Evolutionary conservation across 2,329 filamentous ascomycete genomes (phyloP).

Genomic region (Macroventuria anomochaeta): DNA sequence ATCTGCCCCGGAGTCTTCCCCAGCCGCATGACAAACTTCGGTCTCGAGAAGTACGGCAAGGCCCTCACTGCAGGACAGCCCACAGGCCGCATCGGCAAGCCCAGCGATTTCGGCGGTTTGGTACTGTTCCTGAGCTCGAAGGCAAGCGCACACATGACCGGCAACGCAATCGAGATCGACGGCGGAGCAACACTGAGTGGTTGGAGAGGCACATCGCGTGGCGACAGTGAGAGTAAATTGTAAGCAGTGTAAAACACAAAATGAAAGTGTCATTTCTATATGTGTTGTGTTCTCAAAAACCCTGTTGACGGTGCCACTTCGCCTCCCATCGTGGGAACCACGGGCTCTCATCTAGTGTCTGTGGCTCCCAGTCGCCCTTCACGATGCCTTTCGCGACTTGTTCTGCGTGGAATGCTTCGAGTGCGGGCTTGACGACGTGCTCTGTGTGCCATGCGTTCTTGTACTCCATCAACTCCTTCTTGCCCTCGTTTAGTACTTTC

Average conservation of each 20-base stretch:
- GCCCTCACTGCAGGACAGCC: slow-evolving; percentile 56
- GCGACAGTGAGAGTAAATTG: slow-evolving; percentile 33
- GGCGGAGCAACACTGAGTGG: slow-evolving; percentile 54
- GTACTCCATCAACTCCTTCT: slow-evolving; percentile 75
- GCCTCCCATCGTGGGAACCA: slow-evolving; percentile 79
- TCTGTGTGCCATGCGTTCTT: slow-evolving; percentile 84
- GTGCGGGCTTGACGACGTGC: slow-evolving; percentile 70
- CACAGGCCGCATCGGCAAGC: slow-evolving; percentile 56
- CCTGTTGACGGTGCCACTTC: slow-evolving; percentile 72
- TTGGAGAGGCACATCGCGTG: slow-evolving; percentile 44
- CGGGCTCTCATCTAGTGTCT: slow-evolving; percentile 75
- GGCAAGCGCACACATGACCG: slow-evolving; percentile 53
- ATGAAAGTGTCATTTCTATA: no score
- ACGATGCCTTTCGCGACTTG: slow-evolving; percentile 70
- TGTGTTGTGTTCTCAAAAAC: slow-evolving; percentile 53
- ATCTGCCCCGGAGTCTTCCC: slow-evolving; percentile 57
- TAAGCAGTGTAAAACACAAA: slow-evolving; percentile 11
- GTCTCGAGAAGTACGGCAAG: slow-evolving; percentile 58
- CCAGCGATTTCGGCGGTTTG: slow-evolving; percentile 56
- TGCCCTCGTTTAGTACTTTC: slow-evolving; percentile 74
- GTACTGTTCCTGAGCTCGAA: slow-evolving; percentile 53
- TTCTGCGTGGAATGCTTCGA: slow-evolving; percentile 69
- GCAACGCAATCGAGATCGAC: slow-evolving; percentile 57
- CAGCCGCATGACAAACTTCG: slow-evolving; percentile 62
- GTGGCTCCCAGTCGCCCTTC: slow-evolving; percentile 67